Percentiles rank a stretch among this genome's conserved stretches.
These are phyloP conservation scores for Vitis hybrid DNA, from an alignment of 177 flowering plant genomes.

Conservation along the genomic window DNA sequence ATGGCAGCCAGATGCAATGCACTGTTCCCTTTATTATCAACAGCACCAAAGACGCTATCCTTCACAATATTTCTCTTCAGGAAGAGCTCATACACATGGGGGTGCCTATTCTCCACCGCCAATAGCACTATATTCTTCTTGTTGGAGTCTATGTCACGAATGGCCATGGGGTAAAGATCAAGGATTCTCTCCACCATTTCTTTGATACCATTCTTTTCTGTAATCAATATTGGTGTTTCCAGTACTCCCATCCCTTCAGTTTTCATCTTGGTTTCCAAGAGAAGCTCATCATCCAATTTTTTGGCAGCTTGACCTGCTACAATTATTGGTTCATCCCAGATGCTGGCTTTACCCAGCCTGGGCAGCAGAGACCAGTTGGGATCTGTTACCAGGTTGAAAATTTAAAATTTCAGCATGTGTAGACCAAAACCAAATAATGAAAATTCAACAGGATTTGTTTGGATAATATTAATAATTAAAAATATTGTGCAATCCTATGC, in stretches of 20 bases:
- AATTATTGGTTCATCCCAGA: background rate
- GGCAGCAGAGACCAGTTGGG: no score
- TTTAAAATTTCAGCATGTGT: no score
- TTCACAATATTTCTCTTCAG: constrained; percentile 12
- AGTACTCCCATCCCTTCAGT: background rate
- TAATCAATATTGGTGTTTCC: constrained; percentile 33
- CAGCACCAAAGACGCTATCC: constrained; percentile 13
- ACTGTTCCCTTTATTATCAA: constrained; percentile 31
- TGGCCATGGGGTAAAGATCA: constrained; percentile 32
- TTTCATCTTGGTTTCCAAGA: background rate
- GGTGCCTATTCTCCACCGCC: constrained; percentile 32
- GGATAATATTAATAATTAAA: no score
- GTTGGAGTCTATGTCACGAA: constrained; percentile 25
- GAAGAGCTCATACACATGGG: constrained; percentile 18
- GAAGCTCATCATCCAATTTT: background rate
- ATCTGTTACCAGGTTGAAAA: background rate
- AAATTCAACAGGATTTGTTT: no score
- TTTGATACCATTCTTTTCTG: constrained; percentile 34
- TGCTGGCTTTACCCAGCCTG: no score
- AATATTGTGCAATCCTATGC: no score
- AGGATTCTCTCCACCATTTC: constrained; percentile 43
- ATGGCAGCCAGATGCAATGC: constrained; percentile 40
- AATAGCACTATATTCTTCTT: constrained; percentile 26
- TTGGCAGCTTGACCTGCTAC: background rate
- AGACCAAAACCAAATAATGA: no score